Evolutionary conservation across 2,329 filamentous ascomycete genomes (phyloP), one percentile per base, ranked within the genome.

Genomic region (Ophioceras dolichostomum): DNA sequence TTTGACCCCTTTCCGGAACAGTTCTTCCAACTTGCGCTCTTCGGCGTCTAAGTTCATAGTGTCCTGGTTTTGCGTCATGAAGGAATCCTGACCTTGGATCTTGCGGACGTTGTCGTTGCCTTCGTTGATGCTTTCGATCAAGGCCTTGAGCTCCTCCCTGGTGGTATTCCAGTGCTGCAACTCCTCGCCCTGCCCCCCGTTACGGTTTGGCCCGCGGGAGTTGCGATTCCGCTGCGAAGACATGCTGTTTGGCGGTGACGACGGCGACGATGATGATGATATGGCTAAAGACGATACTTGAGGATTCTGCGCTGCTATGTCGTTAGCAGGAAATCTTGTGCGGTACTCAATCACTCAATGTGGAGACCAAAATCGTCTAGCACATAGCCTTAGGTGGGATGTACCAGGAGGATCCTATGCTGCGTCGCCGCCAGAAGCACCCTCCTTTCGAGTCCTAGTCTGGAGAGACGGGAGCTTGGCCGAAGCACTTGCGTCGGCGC

Each of bases 111-210:
- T 56, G 38, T 56, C 51, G 41, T 56, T 64, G 43, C 59, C 61
- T 21, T 50, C 53, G 39, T 66, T 66, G 39, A 63, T 49, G 12
- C 49, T 44, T 1, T 60, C 55, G 6, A 62, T 39, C 20, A 59
- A 47, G 22, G 39, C 41, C 12, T 51, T 51, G 13, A 64, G 40
- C 36, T 61, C 57, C 4, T 59, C 58, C 42, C 61, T 59, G 43
- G 57, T 47, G 21, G 53, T 54, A 36, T 58, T 53, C 62, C 62
- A 66, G 10, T 62, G 46, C 30, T 51, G 47, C 7, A 61, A 49
- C 39, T 66, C 62, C 41, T 66, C 62, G 28, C 61, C 62, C 40
- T 61, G 58, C 2, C 55, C 58, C 37, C 54, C 61, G 36, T 61
- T 63, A 33, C 62, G 57, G 38, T 49, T 52, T 14, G 53, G 53